phyloP scores from a whole-genome alignment of 2,329 filamentous ascomycete species.

The Monosporascus cannonballus region DNA sequence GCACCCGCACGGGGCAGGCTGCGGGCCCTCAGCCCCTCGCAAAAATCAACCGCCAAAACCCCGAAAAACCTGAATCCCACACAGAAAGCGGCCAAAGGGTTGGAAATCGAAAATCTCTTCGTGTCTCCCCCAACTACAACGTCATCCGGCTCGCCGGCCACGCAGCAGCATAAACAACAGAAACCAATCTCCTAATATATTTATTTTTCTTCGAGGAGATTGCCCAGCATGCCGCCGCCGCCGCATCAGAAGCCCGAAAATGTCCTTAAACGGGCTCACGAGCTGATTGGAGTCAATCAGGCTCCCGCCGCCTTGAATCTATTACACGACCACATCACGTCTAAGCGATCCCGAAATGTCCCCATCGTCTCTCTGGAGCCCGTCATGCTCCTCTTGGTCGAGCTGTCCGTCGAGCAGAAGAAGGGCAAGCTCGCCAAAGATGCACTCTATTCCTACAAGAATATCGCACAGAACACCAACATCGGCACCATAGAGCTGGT shows the following conservation, averaged over 20 bases:
- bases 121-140: conserved; percentile 6
- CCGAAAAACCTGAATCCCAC: not conserved
- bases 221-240: conserved; percentile 70
- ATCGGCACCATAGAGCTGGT: conserved; percentile 97
- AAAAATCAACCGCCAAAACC: not conserved
- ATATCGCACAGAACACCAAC: conserved; percentile 98
- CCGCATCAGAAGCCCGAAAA: conserved; percentile 98
- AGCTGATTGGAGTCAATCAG: conserved; percentile 97
- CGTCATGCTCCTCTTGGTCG: conserved; percentile 96
- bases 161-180: not conserved
- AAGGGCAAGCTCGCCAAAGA: conserved; percentile 99
- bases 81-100: conserved; percentile 6
- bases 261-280: conserved; percentile 95
- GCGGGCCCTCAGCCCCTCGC: conserved; percentile 1
- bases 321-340: conserved; percentile 98
- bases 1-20: too few relatives aligned
- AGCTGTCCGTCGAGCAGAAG: conserved; percentile 92
- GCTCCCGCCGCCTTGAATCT: conserved; percentile 85
- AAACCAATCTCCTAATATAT: not conserved
- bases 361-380: conserved; percentile 95
- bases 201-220: conserved; percentile 21
- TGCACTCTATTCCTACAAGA: conserved; percentile 99
- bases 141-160: conserved; percentile 12
- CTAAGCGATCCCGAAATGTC: conserved; percentile 94
- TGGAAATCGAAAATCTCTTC: conserved; percentile 25